Percentiles rank a stretch among this genome's conserved stretches.
phyloP scores from a whole-genome alignment of 345 rosid genomes.

The Odontarrhena argentea region DNA sequence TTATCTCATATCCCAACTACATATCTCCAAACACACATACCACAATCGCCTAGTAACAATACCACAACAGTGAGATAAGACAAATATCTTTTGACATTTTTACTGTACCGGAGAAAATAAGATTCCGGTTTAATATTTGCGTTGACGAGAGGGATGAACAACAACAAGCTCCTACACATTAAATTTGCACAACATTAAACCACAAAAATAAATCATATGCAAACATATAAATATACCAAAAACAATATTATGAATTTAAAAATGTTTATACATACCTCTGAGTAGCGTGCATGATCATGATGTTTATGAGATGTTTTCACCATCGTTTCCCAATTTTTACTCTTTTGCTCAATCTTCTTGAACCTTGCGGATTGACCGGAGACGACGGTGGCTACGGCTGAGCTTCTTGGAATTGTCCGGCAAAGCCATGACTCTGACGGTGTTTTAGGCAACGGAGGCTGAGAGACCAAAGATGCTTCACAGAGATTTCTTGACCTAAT shows the following conservation, averaged over 20 bases:
- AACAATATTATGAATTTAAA: neutral
- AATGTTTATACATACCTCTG: constrained; percentile 55
- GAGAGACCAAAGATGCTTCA: constrained; percentile 33
- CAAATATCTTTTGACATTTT: neutral
- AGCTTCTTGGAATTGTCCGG: constrained; percentile 62
- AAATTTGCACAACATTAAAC: neutral
- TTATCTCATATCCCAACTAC: constrained; percentile 1
- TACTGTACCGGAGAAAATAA: constrained; percentile 16
- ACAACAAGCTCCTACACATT: constrained; percentile 27
- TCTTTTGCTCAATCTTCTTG: constrained; percentile 43
- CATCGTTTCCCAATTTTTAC: constrained; percentile 89
- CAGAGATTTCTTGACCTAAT: constrained; percentile 29
- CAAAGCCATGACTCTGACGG: constrained; percentile 97
- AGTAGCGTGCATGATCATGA: constrained; percentile 72
- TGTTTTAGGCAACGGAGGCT: constrained; percentile 70
- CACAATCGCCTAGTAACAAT: constrained; percentile 10
- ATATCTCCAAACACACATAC: neutral
- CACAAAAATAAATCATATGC: neutral
- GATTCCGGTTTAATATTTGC: constrained; percentile 30
- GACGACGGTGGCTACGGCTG: constrained; percentile 36
- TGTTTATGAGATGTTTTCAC: constrained; percentile 76
- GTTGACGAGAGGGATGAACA: constrained; percentile 32
- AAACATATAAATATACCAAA: neutral
- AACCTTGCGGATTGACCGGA: constrained; percentile 29
- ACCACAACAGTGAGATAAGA: neutral